Evolutionary conservation across 2,329 filamentous ascomycete genomes (phyloP), one percentile per base, ranked within the genome.

Genomic region (Pyrenophora tritici-repentis): DNA sequence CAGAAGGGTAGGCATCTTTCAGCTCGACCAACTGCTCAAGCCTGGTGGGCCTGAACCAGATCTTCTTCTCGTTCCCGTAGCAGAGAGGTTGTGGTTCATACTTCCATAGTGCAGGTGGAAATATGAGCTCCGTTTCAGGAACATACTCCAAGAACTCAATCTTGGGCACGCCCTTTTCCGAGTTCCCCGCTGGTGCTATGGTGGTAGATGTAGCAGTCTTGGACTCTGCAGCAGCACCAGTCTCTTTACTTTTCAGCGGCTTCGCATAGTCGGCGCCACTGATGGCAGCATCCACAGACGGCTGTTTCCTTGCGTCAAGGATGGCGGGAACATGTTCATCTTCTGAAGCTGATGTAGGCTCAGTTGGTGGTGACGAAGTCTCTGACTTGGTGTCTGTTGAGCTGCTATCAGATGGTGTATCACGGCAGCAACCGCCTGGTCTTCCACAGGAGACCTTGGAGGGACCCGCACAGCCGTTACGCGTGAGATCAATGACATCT

Each of bases 41-140:
- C 0, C 88, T 96, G 20, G 91, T 88, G 0, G 93, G 94, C 12
- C 93, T 83, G 70, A 92, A 94, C 93, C 94, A 97, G 63, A 83
- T 86, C 78, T 96, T 97, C 55, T 86, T 84, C 76, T 96, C 96
- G 72, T 96, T 97, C 4, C 93, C 93, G 73, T 96, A 94, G 0
- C 88, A 87, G 24, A 97, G 74, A 0, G 93, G 87, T 55, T 82
- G 86, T 64, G 91, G 86, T 37, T 91, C 83, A 63, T 96, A 86
- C 70, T 89, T 94, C 68, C 87, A 90, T 13, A 97, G 78, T 0
- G 86, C 78, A 0, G 92, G 88, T 1, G 93, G 93, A 71, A 97
- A 97, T 50, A 97, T 97, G 52, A 97, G 83, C 70, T 97, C 89
- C 0, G 92, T 96, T 41, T 94, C 89, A 3, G 91, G 89, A 33